A percentile compares a stretch with the other conserved stretches of the same genome.
These are phyloP conservation scores for Hirschioporus abietinus DNA, from an alignment of 768 basidiomycete genomes.

Conservation along the genomic window DNA sequence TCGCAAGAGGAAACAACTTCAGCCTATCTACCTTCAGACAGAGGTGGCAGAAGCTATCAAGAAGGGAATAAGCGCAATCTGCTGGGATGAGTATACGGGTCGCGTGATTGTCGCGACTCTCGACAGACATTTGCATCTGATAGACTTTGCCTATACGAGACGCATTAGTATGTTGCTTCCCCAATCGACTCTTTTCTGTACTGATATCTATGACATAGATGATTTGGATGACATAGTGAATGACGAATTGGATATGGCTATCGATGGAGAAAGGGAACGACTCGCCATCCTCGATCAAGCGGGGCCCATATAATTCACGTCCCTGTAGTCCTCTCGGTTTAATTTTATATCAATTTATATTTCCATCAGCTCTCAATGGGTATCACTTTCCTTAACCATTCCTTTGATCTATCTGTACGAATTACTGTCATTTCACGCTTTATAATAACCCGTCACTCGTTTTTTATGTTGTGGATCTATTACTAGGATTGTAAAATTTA, in stretches of 20 bases:
- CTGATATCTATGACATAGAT: background rate
- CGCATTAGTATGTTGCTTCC: background rate
- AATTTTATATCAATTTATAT: background rate
- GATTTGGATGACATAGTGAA: background rate
- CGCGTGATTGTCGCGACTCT: background rate
- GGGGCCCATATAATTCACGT: background rate
- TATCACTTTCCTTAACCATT: background rate
- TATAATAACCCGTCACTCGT: background rate
- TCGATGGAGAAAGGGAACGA: background rate
- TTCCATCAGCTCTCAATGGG: background rate
- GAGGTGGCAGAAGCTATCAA: background rate
- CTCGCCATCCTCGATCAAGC: background rate
- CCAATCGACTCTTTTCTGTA: background rate
- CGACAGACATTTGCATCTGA: background rate
- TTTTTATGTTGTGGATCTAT: background rate
- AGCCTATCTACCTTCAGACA: background rate
- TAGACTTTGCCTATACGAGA: background rate
- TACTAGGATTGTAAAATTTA: background rate
- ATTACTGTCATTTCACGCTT: background rate
- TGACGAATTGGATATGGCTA: background rate
- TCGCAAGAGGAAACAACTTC: background rate
- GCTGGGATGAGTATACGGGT: background rate
- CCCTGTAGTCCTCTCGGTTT: background rate
- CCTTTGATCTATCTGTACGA: background rate
- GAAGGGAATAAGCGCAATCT: background rate